phyloP scores from a whole-genome alignment of 371 early-diverging fungal genomes.

The Mucor saturninus region DNA sequence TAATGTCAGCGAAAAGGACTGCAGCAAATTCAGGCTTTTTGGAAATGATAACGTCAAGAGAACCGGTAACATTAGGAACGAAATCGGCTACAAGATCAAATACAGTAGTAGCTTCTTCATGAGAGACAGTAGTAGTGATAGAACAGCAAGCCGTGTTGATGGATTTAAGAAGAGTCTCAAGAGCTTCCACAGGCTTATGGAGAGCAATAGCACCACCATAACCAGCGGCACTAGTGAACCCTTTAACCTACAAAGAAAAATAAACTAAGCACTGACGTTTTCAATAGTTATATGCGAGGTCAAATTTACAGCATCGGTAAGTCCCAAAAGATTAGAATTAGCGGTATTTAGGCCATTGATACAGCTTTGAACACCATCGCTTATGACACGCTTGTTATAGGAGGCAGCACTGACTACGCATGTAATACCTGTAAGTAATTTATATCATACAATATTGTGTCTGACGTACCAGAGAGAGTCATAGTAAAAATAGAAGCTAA shows the following conservation, averaged over 20 bases:
- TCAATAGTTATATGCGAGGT: too few species aligned
- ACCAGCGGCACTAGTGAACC: constrained; percentile 17
- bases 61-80: constrained; percentile 14
- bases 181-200: constrained; percentile 9
- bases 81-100: constrained; percentile 11
- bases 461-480: constrained; percentile 24
- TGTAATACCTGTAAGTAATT: neutral
- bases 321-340: constrained; percentile 11
- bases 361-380: constrained; percentile 19
- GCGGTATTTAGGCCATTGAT: constrained; percentile 18
- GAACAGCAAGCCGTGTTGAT: constrained; percentile 23
- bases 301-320: constrained; percentile 17
- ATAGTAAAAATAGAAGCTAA: constrained; percentile 21
- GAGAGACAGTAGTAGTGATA: constrained; percentile 4
- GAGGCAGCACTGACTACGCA: constrained; percentile 28
- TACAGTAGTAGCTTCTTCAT: constrained; percentile 27
- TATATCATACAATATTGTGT: neutral
- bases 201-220: constrained; percentile 22
- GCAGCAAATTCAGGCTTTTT: constrained; percentile 25
- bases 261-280: neutral
- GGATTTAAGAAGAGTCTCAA: constrained; percentile 15
- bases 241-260: constrained; percentile 12
- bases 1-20: constrained; percentile 10
- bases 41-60: constrained; percentile 15
- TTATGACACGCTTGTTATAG: constrained; percentile 19